phyloP scores from a whole-genome alignment of 179 eudicot genomes.

The Beta corolliflora region DNA sequence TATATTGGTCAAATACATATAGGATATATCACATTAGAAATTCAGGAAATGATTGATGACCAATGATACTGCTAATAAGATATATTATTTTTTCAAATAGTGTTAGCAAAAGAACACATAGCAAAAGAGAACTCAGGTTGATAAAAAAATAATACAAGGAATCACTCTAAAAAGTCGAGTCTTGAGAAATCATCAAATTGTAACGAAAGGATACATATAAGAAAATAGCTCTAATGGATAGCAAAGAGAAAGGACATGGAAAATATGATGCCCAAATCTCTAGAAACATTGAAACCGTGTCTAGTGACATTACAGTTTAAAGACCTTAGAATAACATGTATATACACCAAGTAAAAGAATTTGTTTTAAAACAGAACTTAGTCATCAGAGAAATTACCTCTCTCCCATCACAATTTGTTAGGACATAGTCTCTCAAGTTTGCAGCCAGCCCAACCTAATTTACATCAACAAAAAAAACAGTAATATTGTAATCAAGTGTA shows the following conservation, averaged over 20 bases:
- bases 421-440: slow-evolving; percentile 75
- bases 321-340: background rate
- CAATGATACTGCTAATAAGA: background rate
- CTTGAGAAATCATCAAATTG: background rate
- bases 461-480: slow-evolving; percentile 5
- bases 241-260: background rate
- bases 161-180: background rate
- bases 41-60: background rate
- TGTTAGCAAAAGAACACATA: background rate
- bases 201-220: background rate
- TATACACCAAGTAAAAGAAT: background rate
- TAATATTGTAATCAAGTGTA: background rate
- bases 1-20: background rate
- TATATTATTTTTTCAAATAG: background rate
- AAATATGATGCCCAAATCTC: background rate
- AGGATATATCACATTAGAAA: background rate
- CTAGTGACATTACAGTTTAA: background rate
- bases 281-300: background rate
- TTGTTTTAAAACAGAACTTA: background rate
- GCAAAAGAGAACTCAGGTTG: background rate
- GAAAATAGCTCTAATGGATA: background rate
- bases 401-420: slow-evolving; percentile 70
- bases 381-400: slow-evolving; percentile 55
- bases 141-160: background rate
- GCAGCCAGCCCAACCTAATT: slow-evolving; percentile 94